These are phyloP conservation scores for Starmerella khaoyaiensis DNA, from an alignment of 805 yeast genomes.

Conservation along the genomic window DNA sequence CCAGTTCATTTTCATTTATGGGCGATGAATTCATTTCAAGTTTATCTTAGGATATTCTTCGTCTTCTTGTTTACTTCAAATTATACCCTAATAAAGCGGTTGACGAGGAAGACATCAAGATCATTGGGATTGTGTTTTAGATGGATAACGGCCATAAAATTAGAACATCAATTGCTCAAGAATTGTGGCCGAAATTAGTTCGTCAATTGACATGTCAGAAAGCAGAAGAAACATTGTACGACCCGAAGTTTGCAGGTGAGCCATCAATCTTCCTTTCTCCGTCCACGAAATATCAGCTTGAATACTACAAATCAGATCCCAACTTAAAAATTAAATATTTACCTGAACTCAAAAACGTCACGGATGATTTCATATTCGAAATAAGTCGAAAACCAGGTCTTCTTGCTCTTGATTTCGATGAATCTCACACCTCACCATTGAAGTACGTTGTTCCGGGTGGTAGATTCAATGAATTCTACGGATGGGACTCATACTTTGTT, in stretches of 20 bases:
- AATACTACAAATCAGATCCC: slow-evolving; percentile 4
- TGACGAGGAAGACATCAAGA: no score
- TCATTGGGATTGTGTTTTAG: neutral
- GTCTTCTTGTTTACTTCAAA: no score
- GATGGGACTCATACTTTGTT: slow-evolving; percentile 96
- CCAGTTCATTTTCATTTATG: no score
- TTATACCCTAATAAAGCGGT: no score
- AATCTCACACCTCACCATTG: slow-evolving; percentile 45
- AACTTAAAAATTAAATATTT: slow-evolving; percentile 59
- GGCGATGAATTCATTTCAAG: no score
- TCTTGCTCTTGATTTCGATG: slow-evolving; percentile 57
- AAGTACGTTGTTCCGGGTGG: slow-evolving; percentile 98
- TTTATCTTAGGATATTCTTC: no score
- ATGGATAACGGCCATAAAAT: slow-evolving; percentile 5
- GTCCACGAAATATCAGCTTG: neutral
- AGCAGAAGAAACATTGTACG: slow-evolving; percentile 7
- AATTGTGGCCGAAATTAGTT: slow-evolving; percentile 16
- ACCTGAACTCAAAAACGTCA: slow-evolving; percentile 46
- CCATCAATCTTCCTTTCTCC: slow-evolving; percentile 11
- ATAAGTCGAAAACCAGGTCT: slow-evolving; percentile 76
- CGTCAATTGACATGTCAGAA: slow-evolving; percentile 13
- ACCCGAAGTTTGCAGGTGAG: slow-evolving; percentile 6
- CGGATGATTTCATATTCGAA: slow-evolving; percentile 62
- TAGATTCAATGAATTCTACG: slow-evolving; percentile 87
- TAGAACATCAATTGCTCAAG: slow-evolving; percentile 3